Base-by-base conservation (phyloP, 1,284 basidiomycete species). In the Cryptococcus amylolentus region DNA sequence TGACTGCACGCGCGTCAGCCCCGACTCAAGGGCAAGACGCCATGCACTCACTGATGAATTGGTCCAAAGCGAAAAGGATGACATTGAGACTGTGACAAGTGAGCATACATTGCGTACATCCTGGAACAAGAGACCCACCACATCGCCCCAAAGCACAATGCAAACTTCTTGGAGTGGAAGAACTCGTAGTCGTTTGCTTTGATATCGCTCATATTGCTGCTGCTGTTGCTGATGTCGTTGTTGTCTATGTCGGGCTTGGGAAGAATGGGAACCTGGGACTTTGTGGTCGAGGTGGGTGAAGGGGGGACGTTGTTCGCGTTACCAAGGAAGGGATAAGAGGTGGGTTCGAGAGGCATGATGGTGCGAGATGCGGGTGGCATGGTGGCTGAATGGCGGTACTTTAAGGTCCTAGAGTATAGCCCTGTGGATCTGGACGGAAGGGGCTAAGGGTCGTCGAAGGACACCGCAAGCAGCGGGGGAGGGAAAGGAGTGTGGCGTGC, bases 131-230 rank as follows among this genome's bases (percentile, higher is more conserved):
- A 1, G 6, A 62, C 64, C n/a, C 37, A 68, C 66, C 60, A 63
- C 58, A 68, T 61, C 27, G 64, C 60, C n/a, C 64, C 42, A 44
- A 66, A 65, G 45, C 55, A 56, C 23, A 66, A 52, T 45, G 58
- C 57, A 49, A 66, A 68, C 38, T 51, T 61, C 50, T 52, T 58
- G 1, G 58, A 50, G 23, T 56, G 46, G 47, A 60, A 63, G 42
- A 63, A 63, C 40, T 47, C 39, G 38, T 60, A 61, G 43, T 61
- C 56, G 4, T 38, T 46, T 10, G 45, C 40, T 9, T 35, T 27
- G 14, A 39, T 46, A 8, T 2, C 48, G 20, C 18, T 13, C 4
- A 23, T 14, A 14, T 20, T 35, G 26, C 26, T 26, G 12, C 35
- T 27, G 26, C 23, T 44, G 16, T 20, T 37, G 40, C 26, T 42